A percentile compares a stretch with the other conserved stretches of the same genome.
phyloP scores from a whole-genome alignment of 768 basidiomycete genomes.

The Amanita muscaria region DNA sequence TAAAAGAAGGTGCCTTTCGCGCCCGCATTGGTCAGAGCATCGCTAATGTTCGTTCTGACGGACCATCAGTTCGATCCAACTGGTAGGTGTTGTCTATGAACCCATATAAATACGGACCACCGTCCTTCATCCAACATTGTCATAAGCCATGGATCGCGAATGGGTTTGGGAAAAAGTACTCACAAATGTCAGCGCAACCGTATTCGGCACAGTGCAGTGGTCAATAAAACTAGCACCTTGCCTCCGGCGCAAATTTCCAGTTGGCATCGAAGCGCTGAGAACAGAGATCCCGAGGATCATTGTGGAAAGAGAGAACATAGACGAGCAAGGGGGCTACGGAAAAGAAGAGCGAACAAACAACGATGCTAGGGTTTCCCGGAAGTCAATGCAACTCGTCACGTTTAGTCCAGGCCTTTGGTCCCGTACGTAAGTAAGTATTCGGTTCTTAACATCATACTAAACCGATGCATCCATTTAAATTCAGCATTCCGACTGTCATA shows the following conservation, averaged over 20 bases:
- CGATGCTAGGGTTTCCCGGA: too few species aligned
- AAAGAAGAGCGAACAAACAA: too few species aligned
- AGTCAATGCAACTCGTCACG: too few species aligned
- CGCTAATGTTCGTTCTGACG: constrained; percentile 27
- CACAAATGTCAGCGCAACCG: constrained; percentile 20
- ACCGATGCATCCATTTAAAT: too few species aligned
- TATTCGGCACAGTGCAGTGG: constrained; percentile 16
- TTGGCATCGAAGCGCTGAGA: neutral
- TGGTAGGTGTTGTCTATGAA: neutral
- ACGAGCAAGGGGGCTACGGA: too few species aligned
- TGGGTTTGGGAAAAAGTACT: neutral
- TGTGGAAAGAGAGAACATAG: too few species aligned
- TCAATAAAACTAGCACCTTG: constrained; percentile 16
- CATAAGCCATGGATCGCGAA: neutral
- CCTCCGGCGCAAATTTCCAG: neutral
- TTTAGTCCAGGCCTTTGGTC: too few species aligned
- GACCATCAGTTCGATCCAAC: too few species aligned
- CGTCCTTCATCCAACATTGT: neutral
- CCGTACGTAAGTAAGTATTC: too few species aligned
- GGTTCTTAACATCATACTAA: too few species aligned
- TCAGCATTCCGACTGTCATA: too few species aligned
- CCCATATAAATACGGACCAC: too few species aligned
- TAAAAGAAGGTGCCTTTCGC: constrained; percentile 38
- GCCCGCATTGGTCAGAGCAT: constrained; percentile 24
- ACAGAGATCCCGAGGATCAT: neutral